Base-by-base conservation (phyloP, 1,139 yeast species). In the Lodderomyces oxycetoniae region DNA sequence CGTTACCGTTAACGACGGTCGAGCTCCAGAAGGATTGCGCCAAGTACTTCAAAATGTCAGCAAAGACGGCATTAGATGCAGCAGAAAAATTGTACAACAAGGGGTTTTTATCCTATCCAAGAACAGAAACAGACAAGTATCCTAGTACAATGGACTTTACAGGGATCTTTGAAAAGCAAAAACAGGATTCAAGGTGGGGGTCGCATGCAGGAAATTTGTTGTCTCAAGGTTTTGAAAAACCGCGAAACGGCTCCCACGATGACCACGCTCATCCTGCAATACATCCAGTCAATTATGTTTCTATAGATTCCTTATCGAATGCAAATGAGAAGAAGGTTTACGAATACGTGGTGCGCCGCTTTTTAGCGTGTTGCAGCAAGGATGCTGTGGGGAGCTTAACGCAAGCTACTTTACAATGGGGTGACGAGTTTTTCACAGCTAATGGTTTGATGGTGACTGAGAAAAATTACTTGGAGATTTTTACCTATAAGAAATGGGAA, bases 261-360 rank as follows among this genome's bases (percentile, higher is more conserved):
- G 99, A 93, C 61, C 81, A 87, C 50, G 97, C 98, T 14, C 99
- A 93, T 70, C 98, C 98, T 3, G 97, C 99, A 0, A 93, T 93
- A 40, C 97, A 93, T 53, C 99, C 99, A 0, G 81, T 91, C 11
- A 67, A 72, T 27, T 68, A 55, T 41, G 67, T 63, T 3, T 54
- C 63, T 2, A 54, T 64, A 22, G 56, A 55, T 12, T 37, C 55
- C 4, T 57, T 65, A 4, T 49, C 63, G 14, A 60, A 61, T 4
- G 62, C 66, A 1, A 74, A 71, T 31, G 85, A 85, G 44, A 73
- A 73, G 49, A 79, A 74, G 42, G 91, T 93, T 0, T 91, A 89
- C 54, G 95, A 87, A 50, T 88, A 85, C 49, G 79, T 93, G 2
- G 86, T 83, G 1, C 67, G 96, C 36, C 79, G 93, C 37, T 93